Evolutionary conservation across 2,329 filamentous ascomycete species (phyloP).

Genomic region (Beauveria rudraprayagi): DNA sequence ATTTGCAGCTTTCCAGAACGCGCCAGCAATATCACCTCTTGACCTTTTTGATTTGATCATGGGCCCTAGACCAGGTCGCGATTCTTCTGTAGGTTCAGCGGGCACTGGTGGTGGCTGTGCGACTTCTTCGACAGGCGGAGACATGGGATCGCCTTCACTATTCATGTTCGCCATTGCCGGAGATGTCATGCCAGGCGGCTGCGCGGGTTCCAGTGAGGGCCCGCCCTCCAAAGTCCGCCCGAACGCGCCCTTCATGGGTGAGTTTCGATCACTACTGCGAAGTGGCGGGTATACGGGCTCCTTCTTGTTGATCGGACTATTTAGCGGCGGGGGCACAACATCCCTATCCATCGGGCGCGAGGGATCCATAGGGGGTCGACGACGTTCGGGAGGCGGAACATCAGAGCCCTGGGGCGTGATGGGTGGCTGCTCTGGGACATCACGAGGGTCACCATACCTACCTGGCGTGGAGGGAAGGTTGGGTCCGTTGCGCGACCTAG

Average conservation of each 20-base stretch:
- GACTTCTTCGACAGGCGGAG: background rate
- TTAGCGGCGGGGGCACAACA: conserved; percentile 50
- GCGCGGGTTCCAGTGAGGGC: background rate
- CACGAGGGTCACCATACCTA: conserved; percentile 27
- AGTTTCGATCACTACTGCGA: conserved; percentile 42
- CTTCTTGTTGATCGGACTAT: conserved; percentile 39
- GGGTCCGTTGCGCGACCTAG: conserved; percentile 46
- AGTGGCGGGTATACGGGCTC: conserved; percentile 40
- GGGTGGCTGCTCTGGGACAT: conserved; percentile 6
- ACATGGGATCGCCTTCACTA: background rate
- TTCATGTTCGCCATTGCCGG: background rate
- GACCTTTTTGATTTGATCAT: conserved; percentile 82
- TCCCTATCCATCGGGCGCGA: conserved; percentile 46
- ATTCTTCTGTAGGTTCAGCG: conserved; percentile 25
- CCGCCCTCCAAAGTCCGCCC: background rate
- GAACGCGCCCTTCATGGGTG: conserved; percentile 35
- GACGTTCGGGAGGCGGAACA: conserved; percentile 48
- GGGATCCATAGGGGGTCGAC: conserved; percentile 58
- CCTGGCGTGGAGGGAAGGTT: conserved; percentile 30
- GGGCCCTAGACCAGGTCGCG: conserved; percentile 71
- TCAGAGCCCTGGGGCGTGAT: conserved; percentile 20
- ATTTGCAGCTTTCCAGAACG: conserved; percentile 72
- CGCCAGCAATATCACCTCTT: conserved; percentile 63
- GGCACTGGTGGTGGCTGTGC: background rate
- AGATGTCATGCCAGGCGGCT: background rate